These are phyloP conservation scores for Prunus mira DNA, from an alignment of 306 rosid species.

Conservation along the genomic window DNA sequence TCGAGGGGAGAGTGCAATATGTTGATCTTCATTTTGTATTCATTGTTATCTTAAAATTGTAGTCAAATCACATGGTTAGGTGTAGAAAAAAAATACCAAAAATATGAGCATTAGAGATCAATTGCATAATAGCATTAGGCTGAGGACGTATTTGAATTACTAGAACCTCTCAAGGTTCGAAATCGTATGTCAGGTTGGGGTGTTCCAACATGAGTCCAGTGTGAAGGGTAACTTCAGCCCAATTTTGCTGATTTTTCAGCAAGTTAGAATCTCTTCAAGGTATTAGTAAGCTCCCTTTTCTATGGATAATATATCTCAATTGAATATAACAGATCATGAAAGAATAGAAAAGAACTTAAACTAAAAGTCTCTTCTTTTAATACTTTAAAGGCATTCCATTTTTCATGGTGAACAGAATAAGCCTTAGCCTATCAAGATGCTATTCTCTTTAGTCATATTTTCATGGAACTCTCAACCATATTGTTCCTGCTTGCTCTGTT, in stretches of 20 bases:
- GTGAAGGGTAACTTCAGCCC: not conserved
- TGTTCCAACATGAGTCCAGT: not conserved
- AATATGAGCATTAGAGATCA: not conserved
- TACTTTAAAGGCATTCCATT: not conserved
- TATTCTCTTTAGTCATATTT: not conserved
- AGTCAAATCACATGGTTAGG: not conserved
- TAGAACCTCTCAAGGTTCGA: slow-evolving; percentile 4
- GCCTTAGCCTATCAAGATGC: not conserved
- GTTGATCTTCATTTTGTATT: not conserved
- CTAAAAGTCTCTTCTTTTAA: too few species aligned
- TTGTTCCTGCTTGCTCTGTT: slow-evolving; percentile 4
- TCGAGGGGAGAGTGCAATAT: not conserved
- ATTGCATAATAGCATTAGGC: not conserved
- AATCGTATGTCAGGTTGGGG: not conserved
- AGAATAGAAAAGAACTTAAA: not conserved
- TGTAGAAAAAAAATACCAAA: not conserved
- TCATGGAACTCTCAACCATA: slow-evolving; percentile 6
- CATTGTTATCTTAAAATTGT: not conserved
- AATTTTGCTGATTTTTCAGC: not conserved
- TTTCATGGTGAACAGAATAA: not conserved
- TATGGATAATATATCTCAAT: not conserved
- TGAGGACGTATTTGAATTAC: not conserved
- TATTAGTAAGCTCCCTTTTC: not conserved
- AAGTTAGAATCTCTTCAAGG: slow-evolving; percentile 2
- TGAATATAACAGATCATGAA: not conserved